Evolutionary conservation across 306 rosid genomes (phyloP).

Genomic region (Oxytropis ochrocephala): DNA sequence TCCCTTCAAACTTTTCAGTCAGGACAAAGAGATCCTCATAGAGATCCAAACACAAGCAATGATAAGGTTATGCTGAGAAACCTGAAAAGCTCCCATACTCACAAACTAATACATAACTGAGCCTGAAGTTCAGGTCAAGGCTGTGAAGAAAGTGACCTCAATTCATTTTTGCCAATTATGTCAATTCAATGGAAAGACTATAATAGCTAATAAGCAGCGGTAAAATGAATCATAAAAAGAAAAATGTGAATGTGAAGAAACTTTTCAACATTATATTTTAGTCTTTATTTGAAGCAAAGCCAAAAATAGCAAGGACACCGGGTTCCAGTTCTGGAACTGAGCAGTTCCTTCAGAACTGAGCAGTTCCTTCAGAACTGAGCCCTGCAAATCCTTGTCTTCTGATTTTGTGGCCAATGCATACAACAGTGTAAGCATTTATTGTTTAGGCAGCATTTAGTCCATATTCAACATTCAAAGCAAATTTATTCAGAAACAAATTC

Average conservation of each 20-base stretch:
- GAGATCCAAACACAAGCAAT: neutral
- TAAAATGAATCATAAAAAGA: too few relatives aligned
- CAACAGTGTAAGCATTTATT: neutral
- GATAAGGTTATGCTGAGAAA: neutral
- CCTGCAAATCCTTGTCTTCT: neutral
- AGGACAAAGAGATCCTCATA: neutral
- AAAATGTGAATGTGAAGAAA: neutral
- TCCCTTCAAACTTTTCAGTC: constrained; percentile 1
- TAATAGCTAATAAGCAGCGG: neutral
- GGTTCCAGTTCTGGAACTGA: too few relatives aligned
- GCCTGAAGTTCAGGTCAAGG: constrained; percentile 3
- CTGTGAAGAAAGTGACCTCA: neutral
- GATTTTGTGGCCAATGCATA: neutral
- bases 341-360: too few relatives aligned
- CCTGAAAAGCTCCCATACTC: neutral
- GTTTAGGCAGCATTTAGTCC: neutral
- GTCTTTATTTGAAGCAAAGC: too few relatives aligned
- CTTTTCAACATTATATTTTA: neutral
- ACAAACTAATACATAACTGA: neutral
- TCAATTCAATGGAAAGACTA: neutral
- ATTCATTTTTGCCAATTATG: neutral
- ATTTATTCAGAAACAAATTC: too few relatives aligned
- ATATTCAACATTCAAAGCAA: neutral
- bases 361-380: constrained; percentile 16
- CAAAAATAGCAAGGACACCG: too few relatives aligned